These are phyloP conservation scores for Aspergillus pseudotamarii DNA, from an alignment of 2,329 filamentous ascomycete species.

Conservation along the genomic window DNA sequence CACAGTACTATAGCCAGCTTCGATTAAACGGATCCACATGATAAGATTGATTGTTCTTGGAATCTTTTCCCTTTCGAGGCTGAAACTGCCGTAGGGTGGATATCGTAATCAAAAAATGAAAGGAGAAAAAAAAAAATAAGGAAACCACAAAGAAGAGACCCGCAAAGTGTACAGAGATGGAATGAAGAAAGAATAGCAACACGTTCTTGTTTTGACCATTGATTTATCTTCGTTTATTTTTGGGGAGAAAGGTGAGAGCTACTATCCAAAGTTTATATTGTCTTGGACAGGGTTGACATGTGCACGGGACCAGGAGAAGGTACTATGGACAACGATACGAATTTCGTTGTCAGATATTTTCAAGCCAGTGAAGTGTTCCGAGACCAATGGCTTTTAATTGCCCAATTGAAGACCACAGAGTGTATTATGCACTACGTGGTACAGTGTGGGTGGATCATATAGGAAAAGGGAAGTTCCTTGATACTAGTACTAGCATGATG, in stretches of 20 bases:
- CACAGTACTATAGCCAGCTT: not conserved
- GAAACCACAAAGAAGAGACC: not conserved
- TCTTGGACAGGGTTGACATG: not conserved
- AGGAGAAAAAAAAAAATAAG: not conserved
- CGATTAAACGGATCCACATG: slow-evolving; percentile 22
- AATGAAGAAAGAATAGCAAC: not conserved
- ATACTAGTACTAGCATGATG: not conserved
- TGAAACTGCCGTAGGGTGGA: not conserved
- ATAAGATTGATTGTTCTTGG: slow-evolving; percentile 26
- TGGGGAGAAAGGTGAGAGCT: not conserved
- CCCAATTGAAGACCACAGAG: not conserved
- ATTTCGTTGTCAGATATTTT: not conserved
- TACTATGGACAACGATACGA: not conserved
- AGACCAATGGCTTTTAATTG: not conserved
- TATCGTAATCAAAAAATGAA: slow-evolving; percentile 4
- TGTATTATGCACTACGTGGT: not conserved
- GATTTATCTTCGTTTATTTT: not conserved
- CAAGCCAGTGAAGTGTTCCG: not conserved
- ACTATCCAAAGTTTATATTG: not conserved
- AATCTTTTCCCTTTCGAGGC: slow-evolving; percentile 6
- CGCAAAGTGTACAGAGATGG: too few species aligned
- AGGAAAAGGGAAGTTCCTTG: not conserved
- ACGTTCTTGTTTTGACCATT: not conserved
- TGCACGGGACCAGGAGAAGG: not conserved
- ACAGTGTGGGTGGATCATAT: not conserved